Conservation (phyloP, 768 basidiomycete genomes). For the Hortiboletus flavorubellus region DNA sequence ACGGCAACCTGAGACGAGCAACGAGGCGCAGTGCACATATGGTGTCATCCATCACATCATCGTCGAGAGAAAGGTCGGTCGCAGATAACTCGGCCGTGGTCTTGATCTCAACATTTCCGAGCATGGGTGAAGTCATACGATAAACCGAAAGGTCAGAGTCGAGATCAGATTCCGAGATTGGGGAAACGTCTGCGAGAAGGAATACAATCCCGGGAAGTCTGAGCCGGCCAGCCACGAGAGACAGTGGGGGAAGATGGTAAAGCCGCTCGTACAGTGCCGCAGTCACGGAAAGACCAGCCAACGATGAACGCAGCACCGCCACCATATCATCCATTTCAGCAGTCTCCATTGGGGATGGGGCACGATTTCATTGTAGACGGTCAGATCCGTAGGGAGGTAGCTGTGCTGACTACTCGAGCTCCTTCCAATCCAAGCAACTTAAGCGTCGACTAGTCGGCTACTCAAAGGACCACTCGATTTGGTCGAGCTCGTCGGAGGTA, state of each 20-base stretch:
- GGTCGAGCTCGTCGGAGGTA: conserved; percentile 3
- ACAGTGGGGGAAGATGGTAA: neutral
- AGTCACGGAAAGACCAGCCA: neutral
- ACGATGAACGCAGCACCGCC: neutral
- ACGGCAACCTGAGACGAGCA: neutral
- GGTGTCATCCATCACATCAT: no score
- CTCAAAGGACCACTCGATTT: neutral
- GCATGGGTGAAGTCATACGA: neutral
- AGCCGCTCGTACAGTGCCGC: neutral
- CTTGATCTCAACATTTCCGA: neutral
- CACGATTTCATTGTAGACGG: neutral
- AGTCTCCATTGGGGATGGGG: neutral
- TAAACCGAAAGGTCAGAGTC: no score
- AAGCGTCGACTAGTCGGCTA: conserved; percentile 3
- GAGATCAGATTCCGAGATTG: no score
- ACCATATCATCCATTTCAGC: neutral
- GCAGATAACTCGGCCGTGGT: neutral
- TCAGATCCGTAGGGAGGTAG: conserved; percentile 1
- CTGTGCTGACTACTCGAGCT: neutral
- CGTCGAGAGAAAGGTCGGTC: no score
- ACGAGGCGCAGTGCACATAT: no score
- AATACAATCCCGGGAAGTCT: no score
- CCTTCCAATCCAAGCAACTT: neutral
- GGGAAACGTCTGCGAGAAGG: no score
- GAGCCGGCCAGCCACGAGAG: neutral